phyloP scores from a whole-genome alignment of 768 basidiomycete species.

The Tricholoma matsutake region DNA sequence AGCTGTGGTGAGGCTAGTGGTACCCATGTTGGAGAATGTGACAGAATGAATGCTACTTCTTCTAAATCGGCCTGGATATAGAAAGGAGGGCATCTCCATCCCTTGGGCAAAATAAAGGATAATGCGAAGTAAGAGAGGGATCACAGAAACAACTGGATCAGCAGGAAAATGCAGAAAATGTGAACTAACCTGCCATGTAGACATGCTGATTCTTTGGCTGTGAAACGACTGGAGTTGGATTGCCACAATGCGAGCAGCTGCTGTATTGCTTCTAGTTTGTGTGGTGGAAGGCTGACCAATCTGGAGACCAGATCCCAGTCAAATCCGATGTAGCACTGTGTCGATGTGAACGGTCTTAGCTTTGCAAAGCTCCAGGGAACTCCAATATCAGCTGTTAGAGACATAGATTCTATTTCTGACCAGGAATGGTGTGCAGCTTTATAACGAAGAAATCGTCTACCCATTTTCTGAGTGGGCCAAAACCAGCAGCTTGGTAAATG shows the following conservation, averaged over 20 bases:
- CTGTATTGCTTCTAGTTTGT: constrained; percentile 19
- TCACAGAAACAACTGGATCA: not conserved
- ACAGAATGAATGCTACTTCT: constrained; percentile 17
- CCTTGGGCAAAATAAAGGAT: no score
- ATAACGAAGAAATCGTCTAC: no score
- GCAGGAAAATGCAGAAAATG: constrained; percentile 15
- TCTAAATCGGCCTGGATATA: constrained; percentile 20
- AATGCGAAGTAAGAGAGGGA: not conserved
- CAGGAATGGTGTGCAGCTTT: no score
- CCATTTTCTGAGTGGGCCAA: no score
- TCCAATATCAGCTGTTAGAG: no score
- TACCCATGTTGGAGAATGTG: constrained; percentile 12
- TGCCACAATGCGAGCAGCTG: constrained; percentile 15
- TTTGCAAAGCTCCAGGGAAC: no score
- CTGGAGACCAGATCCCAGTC: no score
- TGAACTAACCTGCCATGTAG: constrained; percentile 19
- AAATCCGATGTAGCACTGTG: no score
- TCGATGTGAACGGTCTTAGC: no score
- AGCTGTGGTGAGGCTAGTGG: constrained; percentile 13
- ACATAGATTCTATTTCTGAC: no score
- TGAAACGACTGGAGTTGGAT: not conserved
- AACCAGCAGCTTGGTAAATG: no score
- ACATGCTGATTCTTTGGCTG: not conserved
- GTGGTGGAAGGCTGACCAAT: constrained; percentile 19
- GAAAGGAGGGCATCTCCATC: constrained; percentile 18